A percentile compares a stretch with the other conserved stretches of the same genome.
phyloP scores from a whole-genome alignment of 345 rosid species.

The Anacardium occidentale region DNA sequence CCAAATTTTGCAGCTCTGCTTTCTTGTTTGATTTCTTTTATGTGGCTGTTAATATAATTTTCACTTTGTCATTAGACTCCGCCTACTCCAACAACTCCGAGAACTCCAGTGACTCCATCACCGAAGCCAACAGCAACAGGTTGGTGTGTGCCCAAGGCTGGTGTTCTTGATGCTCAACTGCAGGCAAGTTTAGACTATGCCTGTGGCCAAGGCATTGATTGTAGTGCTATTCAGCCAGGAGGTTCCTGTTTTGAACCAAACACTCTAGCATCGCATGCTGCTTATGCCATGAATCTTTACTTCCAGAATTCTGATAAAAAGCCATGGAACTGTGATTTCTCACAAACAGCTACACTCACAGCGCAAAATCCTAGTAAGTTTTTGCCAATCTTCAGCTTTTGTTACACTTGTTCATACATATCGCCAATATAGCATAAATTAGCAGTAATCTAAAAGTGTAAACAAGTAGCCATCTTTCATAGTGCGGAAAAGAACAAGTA shows the following conservation, averaged over 20 bases:
- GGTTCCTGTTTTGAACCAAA: constrained; percentile 78
- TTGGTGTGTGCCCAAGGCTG: constrained; percentile 72
- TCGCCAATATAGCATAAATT: not conserved
- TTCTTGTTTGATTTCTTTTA: not conserved
- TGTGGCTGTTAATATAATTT: not conserved
- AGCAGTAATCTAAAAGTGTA: not conserved
- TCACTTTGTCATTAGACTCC: constrained; percentile 27
- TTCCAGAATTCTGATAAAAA: constrained; percentile 53
- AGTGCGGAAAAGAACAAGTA: not conserved
- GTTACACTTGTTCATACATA: not conserved
- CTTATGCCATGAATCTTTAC: constrained; percentile 79
- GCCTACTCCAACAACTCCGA: constrained; percentile 18
- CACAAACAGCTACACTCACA: constrained; percentile 57
- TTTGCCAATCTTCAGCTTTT: not conserved
- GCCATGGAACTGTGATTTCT: constrained; percentile 70
- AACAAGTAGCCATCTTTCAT: not conserved
- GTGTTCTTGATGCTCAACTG: constrained; percentile 50
- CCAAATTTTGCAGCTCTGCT: too few relatives aligned
- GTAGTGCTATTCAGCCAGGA: constrained; percentile 64
- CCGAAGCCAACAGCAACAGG: constrained; percentile 41
- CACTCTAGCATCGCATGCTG: constrained; percentile 58
- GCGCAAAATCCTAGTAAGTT: constrained; percentile 45
- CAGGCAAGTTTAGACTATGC: constrained; percentile 77
- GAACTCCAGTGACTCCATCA: constrained; percentile 45
- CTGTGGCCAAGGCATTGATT: constrained; percentile 61